Base-by-base conservation (phyloP, 805 yeast species). In the Blastobotrys robertii region DNA sequence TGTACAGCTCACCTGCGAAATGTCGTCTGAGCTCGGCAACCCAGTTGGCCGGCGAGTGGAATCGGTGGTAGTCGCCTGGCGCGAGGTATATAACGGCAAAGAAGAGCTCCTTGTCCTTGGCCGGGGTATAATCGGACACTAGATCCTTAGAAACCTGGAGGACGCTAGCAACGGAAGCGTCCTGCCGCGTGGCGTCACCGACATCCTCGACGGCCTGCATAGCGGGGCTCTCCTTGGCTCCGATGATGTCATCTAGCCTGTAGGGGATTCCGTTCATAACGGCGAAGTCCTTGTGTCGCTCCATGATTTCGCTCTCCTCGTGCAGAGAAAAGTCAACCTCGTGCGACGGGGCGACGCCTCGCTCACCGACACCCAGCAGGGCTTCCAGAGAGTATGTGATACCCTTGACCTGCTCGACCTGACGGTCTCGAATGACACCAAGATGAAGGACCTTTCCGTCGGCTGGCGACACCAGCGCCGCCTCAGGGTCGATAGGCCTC, bases 1-100 rank as follows among this genome's bases (percentile, higher is more conserved):
- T 83, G 63, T 81, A 92, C 38, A 92, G 72, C 62, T 92, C 96
- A 16, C 99, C 99, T 28, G 88, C 84, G 59, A 90, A 92, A 65
- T 92, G 97, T 49, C 97, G 81, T 58, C 99, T 79, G 42, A 84
- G 62, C 12, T 92, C 85, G 38, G 94, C 79, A 14, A 92, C 97
- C 99, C 99, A 92, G 59, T 84, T 81, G 1, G 86, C 76, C 2
- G 99, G 98, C 8, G 97, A 85, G 61, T 92, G 99, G 66, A 81
- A 92, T 49, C 94, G 81, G 64, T 92, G 99, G 63, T 92, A 92
- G 60, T 92, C 98, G 33, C 99, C 99, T 0, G 99, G 99, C 0
- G 97, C 96, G 42, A 92, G 70, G 59, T 92, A 92, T 13, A 92
- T 85, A 13, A 92, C 99, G 1, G 95, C 81, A 62, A 81, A 92